Base-by-base conservation (phyloP, 345 rosid genomes). In the Hypericum perforatum region DNA sequence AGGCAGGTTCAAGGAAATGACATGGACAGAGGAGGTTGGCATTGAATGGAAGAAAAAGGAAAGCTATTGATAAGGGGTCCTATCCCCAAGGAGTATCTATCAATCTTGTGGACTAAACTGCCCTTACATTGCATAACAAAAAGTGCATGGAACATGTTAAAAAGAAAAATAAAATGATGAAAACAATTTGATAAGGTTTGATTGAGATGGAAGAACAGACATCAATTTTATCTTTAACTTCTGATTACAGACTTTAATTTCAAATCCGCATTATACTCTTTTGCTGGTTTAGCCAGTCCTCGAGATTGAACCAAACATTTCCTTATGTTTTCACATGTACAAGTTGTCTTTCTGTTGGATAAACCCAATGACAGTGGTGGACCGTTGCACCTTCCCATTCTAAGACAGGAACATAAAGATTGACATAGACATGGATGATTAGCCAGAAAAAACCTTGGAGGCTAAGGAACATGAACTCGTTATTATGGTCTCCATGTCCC, bases 391-490 rank as follows among this genome's bases (percentile, higher is more conserved):
- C 59, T 42, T 54, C 70, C 68, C 32, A 22, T 58, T 52, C 57
- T 32, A 39, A 49, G 45, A 52, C 46, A 43, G 59, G 64, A 57
- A 16, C 32, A 49, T 60, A 43, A 42, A 45, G 37, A 37, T 54
- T 57, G 78, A 75, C 69, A 10, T 49, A 39, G 74, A 75, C 78
- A 9, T 9, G 48, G 69, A 65, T 72, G 55, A 62, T 65, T 59
- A 42, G 41, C 32, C 58, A 12, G 49, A 38, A 50, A 43, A 9
- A 43, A 9, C 10, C 16, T 8, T 52, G 48, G 39, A 41, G 50
- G 1, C 32, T 16, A 53, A 8, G 61, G 39, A n/a, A 44, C 65
- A 56, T 41, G 44, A 15, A 61, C 53, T 46, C 48, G 53, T 57
- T 52, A 44, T 2, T n/a, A 13, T 37, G 36, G 49, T 58, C 43